phyloP scores from a whole-genome alignment of 2,329 filamentous ascomycete species.

The Clarireedia monteithiana region DNA sequence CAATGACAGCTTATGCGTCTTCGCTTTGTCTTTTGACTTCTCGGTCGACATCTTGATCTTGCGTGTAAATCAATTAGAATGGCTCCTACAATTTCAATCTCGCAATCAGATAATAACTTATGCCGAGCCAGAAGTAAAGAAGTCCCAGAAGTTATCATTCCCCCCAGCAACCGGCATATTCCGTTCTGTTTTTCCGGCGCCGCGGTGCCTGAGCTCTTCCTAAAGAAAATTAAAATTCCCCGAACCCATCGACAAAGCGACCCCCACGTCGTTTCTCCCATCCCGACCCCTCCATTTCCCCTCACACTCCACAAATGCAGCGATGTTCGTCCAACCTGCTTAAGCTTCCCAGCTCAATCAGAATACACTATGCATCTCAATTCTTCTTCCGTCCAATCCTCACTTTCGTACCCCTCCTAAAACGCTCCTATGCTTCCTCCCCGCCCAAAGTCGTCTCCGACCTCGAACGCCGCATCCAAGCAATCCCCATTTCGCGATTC shows the following conservation, averaged over 20 bases:
- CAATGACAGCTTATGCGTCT: conserved; percentile 89
- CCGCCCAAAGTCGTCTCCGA: conserved; percentile 31
- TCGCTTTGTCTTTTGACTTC: conserved; percentile 61
- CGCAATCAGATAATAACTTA: not conserved
- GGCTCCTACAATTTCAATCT: not conserved
- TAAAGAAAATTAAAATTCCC: not conserved
- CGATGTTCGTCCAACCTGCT: conserved; percentile 29
- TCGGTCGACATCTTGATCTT: conserved; percentile 23
- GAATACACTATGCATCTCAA: conserved; percentile 25
- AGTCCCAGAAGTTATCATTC: not conserved
- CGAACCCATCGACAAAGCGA: not conserved
- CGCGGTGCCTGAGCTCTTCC: not conserved
- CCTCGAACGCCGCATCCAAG: conserved; percentile 55
- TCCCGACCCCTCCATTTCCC: conserved; percentile 5
- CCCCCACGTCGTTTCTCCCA: not conserved
- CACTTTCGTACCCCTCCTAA: conserved; percentile 17
- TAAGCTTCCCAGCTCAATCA: conserved; percentile 28
- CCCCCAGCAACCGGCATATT: conserved; percentile 9
- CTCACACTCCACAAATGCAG: conserved; percentile 25
- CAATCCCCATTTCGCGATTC: conserved; percentile 70
- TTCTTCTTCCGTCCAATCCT: conserved; percentile 18
- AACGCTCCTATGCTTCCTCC: conserved; percentile 21
- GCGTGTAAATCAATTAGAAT: not conserved
- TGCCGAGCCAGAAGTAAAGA: conserved; percentile 1
- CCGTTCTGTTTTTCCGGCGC: too few relatives aligned